Conservation (phyloP, 306 rosid genomes). For the Lathyrus oleraceus region DNA sequence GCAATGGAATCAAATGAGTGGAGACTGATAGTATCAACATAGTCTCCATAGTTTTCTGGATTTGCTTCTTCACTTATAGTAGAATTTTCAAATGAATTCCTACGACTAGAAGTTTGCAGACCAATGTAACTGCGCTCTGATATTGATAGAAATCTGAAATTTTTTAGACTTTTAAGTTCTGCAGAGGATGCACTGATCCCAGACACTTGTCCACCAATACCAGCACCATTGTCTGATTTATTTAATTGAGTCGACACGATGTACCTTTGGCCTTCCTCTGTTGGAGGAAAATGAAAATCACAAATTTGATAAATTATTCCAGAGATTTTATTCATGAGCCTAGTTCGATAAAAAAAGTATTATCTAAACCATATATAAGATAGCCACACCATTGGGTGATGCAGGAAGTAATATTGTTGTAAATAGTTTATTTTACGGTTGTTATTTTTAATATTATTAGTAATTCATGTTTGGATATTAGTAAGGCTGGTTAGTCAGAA, state of each 20-base stretch:
- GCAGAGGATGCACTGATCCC: slow-evolving; percentile 37
- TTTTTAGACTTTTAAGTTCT: slow-evolving; percentile 39
- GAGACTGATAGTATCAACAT: slow-evolving; percentile 41
- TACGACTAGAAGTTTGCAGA: slow-evolving; percentile 43
- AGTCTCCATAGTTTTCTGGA: slow-evolving; percentile 41
- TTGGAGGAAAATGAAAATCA: slow-evolving; percentile 31
- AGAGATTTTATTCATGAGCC: slow-evolving; percentile 7
- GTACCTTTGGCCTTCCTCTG: slow-evolving; percentile 47
- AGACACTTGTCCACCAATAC: slow-evolving; percentile 42
- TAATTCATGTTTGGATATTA: no score
- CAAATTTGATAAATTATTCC: slow-evolving; percentile 13
- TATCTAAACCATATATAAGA: slow-evolving; percentile 26
- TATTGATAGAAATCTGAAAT: slow-evolving; percentile 46
- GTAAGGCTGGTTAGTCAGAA: no score
- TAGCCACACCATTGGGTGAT: background rate
- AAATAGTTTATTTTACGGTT: no score
- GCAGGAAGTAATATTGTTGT: slow-evolving; percentile 2
- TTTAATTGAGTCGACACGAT: slow-evolving; percentile 40
- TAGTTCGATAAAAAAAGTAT: background rate
- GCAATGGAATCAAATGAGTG: slow-evolving; percentile 44
- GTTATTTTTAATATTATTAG: no score
- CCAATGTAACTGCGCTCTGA: slow-evolving; percentile 52
- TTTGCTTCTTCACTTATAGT: slow-evolving; percentile 41
- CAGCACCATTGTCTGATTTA: slow-evolving; percentile 32
- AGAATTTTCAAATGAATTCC: slow-evolving; percentile 35